Evolutionary conservation across 768 basidiomycete species (phyloP).

Genomic region (Epithele typhae): DNA sequence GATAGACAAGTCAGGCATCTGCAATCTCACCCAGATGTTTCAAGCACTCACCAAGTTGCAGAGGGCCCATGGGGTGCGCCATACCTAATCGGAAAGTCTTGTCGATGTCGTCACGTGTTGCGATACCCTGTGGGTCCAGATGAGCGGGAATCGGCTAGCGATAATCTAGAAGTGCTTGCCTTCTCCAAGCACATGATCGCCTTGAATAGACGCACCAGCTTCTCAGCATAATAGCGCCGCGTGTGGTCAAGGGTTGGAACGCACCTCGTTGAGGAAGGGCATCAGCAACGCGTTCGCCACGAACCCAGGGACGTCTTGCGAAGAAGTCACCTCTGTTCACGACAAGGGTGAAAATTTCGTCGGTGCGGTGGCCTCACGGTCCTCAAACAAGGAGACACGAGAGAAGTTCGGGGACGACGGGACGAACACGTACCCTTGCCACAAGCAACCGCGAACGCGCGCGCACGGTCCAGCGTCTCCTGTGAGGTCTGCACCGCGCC

Average conservation of each 20-base stretch:
- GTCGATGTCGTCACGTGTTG: conserved; percentile 92
- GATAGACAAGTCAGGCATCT: not conserved
- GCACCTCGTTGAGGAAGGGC: conserved; percentile 94
- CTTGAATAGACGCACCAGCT: conserved; percentile 28
- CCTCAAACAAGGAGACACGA: no score
- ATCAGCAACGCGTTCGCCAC: conserved; percentile 94
- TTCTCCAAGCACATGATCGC: conserved; percentile 93
- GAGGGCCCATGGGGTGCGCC: conserved; percentile 93
- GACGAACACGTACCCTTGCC: conserved; percentile 65
- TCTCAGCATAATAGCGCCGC: no score
- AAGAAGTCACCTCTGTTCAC: conserved; percentile 75
- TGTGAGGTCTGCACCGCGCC: conserved; percentile 86
- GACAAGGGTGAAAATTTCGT: not conserved
- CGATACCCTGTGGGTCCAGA: conserved; percentile 82
- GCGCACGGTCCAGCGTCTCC: conserved; percentile 70
- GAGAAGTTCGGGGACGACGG: not conserved
- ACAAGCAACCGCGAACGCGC: conserved; percentile 80
- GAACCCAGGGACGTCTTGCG: conserved; percentile 91
- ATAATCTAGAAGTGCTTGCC: no score
- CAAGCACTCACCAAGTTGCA: conserved; percentile 63
- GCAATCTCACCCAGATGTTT: not conserved
- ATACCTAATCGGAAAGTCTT: conserved; percentile 91
- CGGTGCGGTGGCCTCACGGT: not conserved
- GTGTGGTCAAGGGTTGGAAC: conserved; percentile 5
- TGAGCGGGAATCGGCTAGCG: not conserved